Evolutionary conservation across 2,329 filamentous ascomycete species (phyloP).

Genomic region (Salinomyces thailandicus): DNA sequence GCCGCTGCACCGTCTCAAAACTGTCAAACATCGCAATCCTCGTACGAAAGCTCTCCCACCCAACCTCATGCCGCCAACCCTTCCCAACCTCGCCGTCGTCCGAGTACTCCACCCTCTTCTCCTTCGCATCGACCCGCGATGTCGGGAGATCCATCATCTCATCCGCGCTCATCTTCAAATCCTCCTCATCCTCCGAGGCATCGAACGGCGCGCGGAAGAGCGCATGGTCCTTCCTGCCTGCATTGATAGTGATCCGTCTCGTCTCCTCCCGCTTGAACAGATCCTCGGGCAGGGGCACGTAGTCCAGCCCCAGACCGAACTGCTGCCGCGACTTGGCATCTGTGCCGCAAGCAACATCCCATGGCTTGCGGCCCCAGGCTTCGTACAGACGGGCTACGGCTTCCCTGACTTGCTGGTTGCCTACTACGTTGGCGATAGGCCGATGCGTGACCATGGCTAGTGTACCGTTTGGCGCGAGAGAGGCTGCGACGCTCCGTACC

Average conservation of each 20-base stretch:
- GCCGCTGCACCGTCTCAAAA: constrained; percentile 4
- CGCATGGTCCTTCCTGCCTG: constrained; percentile 5
- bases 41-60: constrained; percentile 10
- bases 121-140: constrained; percentile 5
- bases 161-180: not conserved
- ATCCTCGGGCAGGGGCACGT: constrained; percentile 11
- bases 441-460: constrained; percentile 10
- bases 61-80: constrained; percentile 12
- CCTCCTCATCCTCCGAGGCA: constrained; percentile 6
- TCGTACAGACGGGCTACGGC: constrained; percentile 7
- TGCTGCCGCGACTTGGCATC: constrained; percentile 4
- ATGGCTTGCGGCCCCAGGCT: constrained; percentile 8
- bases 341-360: constrained; percentile 8
- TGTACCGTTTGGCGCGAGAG: constrained; percentile 7
- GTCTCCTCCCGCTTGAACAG: constrained; percentile 8
- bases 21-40: constrained; percentile 8
- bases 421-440: constrained; percentile 5
- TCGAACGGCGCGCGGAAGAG: constrained; percentile 3
- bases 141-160: constrained; percentile 6
- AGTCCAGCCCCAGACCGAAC: constrained; percentile 11
- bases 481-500: constrained; percentile 5
- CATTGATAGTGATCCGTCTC: constrained; percentile 11
- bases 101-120: constrained; percentile 5
- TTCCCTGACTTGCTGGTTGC: constrained; percentile 7
- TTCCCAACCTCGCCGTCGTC: constrained; percentile 7